These are phyloP conservation scores for Penicillium lividum DNA, from an alignment of 495 filamentous ascomycete species.

Conservation along the genomic window DNA sequence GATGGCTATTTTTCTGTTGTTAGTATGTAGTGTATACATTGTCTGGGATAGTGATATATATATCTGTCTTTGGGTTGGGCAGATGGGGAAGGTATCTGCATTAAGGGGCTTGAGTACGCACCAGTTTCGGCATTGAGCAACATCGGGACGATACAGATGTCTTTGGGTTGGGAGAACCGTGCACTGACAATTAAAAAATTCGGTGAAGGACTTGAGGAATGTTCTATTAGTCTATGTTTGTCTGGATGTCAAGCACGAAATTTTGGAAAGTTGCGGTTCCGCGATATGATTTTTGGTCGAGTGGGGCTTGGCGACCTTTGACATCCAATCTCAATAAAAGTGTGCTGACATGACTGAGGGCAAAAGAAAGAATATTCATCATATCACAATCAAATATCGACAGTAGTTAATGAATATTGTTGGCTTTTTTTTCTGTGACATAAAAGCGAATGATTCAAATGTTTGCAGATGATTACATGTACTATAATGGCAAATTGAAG, in stretches of 20 bases:
- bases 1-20: constrained; percentile 52
- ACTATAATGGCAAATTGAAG: too few species aligned
- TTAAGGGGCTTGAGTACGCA: constrained; percentile 16
- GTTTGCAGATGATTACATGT: too few species aligned
- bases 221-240: neutral
- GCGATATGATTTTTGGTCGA: neutral
- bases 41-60: neutral
- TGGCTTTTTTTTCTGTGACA: too few species aligned
- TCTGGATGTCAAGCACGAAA: neutral
- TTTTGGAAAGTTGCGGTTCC: constrained; percentile 2
- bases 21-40: neutral
- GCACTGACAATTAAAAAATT: too few species aligned
- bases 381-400: too few species aligned
- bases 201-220: neutral
- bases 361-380: too few species aligned
- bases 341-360: neutral
- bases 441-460: too few species aligned
- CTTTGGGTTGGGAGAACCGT: too few species aligned
- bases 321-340: neutral
- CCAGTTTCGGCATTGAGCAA: constrained; percentile 45
- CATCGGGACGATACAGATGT: constrained; percentile 23
- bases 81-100: constrained; percentile 7
- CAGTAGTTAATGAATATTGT: too few species aligned
- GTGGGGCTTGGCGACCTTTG: neutral
- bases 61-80: neutral